A percentile compares a stretch with the other conserved stretches of the same genome.
Evolutionary conservation across 306 rosid species (phyloP).

Genomic region (Canavalia ensiformis): DNA sequence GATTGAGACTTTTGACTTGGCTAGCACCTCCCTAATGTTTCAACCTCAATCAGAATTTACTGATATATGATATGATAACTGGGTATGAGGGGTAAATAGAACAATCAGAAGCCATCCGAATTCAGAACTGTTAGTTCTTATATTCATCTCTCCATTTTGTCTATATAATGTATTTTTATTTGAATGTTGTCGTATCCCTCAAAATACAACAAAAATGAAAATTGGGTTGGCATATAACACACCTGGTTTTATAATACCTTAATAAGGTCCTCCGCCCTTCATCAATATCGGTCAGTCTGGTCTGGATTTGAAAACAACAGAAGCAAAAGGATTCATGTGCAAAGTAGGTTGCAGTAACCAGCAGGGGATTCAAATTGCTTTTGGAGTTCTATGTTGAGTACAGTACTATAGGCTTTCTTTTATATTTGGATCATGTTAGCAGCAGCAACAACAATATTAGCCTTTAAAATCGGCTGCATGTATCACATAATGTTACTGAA

Average conservation of each 20-base stretch:
- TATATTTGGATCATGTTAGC: neutral
- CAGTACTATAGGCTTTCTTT: neutral
- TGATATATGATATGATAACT: neutral
- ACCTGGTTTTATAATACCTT: neutral
- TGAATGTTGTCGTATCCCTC: neutral
- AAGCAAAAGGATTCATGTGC: neutral
- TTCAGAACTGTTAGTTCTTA: neutral
- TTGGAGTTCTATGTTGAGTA: slow-evolving; percentile 7
- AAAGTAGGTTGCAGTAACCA: slow-evolving; percentile 8
- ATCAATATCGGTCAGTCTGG: neutral
- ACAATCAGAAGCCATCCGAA: neutral
- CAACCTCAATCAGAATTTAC: neutral
- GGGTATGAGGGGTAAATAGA: neutral
- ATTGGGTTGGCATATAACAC: neutral
- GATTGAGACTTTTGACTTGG: neutral
- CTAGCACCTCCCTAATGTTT: neutral
- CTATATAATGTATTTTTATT: neutral
- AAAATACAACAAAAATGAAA: neutral
- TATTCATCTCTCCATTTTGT: neutral
- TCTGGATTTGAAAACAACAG: too few relatives aligned
- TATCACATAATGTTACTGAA: too few relatives aligned
- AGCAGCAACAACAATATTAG: too few relatives aligned
- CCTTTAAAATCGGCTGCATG: too few relatives aligned
- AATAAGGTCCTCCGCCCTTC: neutral
- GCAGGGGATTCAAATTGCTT: neutral